Evolutionary conservation across 2,329 filamentous ascomycete genomes (phyloP), one percentile per base, ranked within the genome.

Genomic region (Trichophyton mentagrophytes): DNA sequence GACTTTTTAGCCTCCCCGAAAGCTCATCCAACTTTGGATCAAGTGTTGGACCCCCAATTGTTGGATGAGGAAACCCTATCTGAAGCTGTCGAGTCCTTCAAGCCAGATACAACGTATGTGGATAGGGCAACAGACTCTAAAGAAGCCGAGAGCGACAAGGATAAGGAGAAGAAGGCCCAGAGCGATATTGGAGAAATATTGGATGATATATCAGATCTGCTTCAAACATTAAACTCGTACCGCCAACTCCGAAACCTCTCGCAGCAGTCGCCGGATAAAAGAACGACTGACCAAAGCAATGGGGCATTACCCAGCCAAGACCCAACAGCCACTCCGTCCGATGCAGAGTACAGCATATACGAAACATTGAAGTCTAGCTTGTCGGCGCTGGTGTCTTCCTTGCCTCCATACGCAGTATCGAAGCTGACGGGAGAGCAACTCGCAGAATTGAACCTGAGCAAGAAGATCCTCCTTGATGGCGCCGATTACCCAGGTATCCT

Each of bases 381-480:
- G 20, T 78, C 83, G 0, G 76, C 90, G 33, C 83, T 95, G 64
- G 82, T 95, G 63, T 81, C 86, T 65, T 84, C 82, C 44, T 76
- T 96, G 9, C 90, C 90, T 1, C 90, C 90, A 1, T 93, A 90
- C 69, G 88, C 88, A 1, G 87, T 96, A 25, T 86, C 90, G 4
- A 92, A 93, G 68, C 77, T 96, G 63, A 86, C 95, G 67, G 90
- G 90, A 8, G 87, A 95, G 69, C 88, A 90, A 71, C 76, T 95
- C n/a, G 86, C 86, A 33, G 88, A 90, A 61, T 77, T 96, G 56
- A 86, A 89, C 64, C 87, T 95, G 69, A 92, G 86, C 74, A 89
- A 85, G 53, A 89, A 85, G 69, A 81, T 96, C 20, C 76, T 89
- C 62, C 78, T 95, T 55, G 83, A 88, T 63, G 84, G 81, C 5